phyloP scores from a whole-genome alignment of 2,329 filamentous ascomycete species.

The Aurifilum marmelostoma region DNA sequence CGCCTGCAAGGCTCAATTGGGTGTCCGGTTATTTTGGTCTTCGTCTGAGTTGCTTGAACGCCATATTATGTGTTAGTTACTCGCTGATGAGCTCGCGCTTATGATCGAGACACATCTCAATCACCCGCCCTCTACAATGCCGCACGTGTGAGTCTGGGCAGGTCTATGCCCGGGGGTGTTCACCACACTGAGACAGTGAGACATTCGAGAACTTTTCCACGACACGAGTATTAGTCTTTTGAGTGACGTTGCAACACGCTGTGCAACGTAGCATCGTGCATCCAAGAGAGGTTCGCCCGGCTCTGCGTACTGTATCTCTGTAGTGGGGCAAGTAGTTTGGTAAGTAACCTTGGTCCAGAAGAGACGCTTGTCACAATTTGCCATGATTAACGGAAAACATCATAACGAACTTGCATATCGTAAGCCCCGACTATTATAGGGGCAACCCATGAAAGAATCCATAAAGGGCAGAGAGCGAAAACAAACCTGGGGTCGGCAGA shows the following conservation, averaged over 20 bases:
- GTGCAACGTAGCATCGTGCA: constrained; percentile 3
- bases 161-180: not conserved
- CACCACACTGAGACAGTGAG: not conserved
- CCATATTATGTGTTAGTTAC: not conserved
- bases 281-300: not conserved
- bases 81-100: not conserved
- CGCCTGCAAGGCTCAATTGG: not conserved
- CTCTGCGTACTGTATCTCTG: too few relatives aligned
- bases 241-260: not conserved
- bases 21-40: not conserved
- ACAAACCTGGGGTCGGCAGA: too few relatives aligned
- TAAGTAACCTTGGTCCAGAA: too few relatives aligned
- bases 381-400: too few relatives aligned
- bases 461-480: too few relatives aligned
- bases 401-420: too few relatives aligned
- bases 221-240: not conserved
- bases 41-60: not conserved
- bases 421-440: too few relatives aligned
- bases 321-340: too few relatives aligned
- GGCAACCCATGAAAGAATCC: too few relatives aligned
- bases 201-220: constrained; percentile 9
- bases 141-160: not conserved
- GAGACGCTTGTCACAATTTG: too few relatives aligned
- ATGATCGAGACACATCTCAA: not conserved
- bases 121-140: not conserved